A percentile compares a stretch with the other conserved stretches of the same genome.
phyloP scores from a whole-genome alignment of 345 rosid species.

The Litchi chinensis region DNA sequence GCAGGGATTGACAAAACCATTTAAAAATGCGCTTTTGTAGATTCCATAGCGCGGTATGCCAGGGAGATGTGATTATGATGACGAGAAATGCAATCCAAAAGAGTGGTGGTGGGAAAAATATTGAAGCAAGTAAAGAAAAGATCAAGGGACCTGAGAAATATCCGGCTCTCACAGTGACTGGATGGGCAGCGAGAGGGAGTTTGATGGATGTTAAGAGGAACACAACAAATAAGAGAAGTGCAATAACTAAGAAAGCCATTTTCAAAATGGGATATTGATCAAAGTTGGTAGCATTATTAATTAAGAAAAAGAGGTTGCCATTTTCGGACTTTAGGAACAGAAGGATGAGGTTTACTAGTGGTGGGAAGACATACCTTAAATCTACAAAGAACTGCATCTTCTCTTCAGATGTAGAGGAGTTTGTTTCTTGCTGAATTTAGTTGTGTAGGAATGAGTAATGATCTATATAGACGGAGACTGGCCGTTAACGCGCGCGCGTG shows the following conservation, averaged over 20 bases:
- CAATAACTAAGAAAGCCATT: neutral
- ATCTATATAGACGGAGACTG: too few species aligned
- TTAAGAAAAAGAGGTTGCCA: neutral
- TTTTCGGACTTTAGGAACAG: neutral
- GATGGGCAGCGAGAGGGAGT: neutral
- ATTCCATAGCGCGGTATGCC: neutral
- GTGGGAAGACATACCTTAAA: neutral
- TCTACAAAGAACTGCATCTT: neutral
- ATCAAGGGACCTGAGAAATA: neutral
- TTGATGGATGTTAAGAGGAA: conserved; percentile 1
- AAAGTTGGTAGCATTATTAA: neutral
- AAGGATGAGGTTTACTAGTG: neutral
- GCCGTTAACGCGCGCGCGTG: too few species aligned
- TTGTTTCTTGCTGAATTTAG: too few species aligned
- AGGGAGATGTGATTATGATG: neutral
- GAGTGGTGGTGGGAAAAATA: neutral
- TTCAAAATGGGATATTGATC: neutral
- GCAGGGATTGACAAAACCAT: neutral
- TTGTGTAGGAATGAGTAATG: too few species aligned
- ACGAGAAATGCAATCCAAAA: neutral
- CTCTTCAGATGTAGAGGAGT: neutral
- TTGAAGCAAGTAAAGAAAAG: neutral
- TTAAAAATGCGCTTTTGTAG: neutral
- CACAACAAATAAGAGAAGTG: neutral
- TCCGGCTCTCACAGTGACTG: neutral